Evolutionary conservation across 1,284 basidiomycete genomes (phyloP), one percentile per base, ranked within the genome.

Genomic region (Porodaedalea pini): DNA sequence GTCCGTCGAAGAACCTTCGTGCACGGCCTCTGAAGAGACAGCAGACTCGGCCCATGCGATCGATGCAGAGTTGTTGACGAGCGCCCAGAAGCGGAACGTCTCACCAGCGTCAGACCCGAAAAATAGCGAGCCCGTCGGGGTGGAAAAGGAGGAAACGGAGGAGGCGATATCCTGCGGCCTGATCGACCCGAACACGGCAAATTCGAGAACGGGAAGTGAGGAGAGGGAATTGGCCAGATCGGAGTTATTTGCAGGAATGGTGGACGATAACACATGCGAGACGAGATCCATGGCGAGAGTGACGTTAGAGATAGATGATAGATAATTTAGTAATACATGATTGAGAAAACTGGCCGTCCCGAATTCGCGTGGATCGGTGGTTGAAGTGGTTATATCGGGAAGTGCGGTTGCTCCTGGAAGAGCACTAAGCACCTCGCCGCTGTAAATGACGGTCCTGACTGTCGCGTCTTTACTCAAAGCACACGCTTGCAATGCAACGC

Each of bases 181-280:
- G 29, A 86, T 67, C 4, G 74, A 72, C 8, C 84, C 85, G 65
- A 86, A 85, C 19, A 86, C 65, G 2, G 82, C 82, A 5, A 85
- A 80, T 66, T 86, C 84, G 40, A 87, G 64, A 1, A 70, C 59
- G 8, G 83, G 85, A 43, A 86, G 70, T 2, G 70, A 66, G n/a
- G 72, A 62, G 27, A 83, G 62, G 4, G 74, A 71, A 45, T 70
- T 64, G 52, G 70, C 74, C 8, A 82, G 68, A 19, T 68, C 48
- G 3, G 77, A 73, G 37, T 70, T 65, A 27, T 67, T 68, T n/a
- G 70, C 61, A 2, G 82, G 80, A 15, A 83, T 79, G n/a, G 3
- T 43, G 27, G 53, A 44, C 10, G 53, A 69, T 7, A 84, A 68
- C 27, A 86, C 71, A 62, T 76, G 82, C 32, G 74, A 63, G 44